phyloP scores from a whole-genome alignment of 805 yeast genomes.

The Yarrowia sp. region DNA sequence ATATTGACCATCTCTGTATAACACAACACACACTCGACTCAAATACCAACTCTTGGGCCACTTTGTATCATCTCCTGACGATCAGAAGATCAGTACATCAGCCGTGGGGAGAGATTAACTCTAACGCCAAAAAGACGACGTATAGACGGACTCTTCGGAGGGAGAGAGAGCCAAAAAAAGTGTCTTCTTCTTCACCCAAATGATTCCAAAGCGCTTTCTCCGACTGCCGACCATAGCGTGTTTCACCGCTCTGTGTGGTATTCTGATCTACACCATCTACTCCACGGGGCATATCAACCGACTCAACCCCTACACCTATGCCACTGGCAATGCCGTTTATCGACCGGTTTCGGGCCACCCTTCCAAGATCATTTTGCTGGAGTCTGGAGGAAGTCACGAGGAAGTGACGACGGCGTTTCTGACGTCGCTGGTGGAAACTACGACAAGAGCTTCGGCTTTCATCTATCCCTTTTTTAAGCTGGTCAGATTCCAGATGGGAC shows the following conservation, averaged over 20 bases:
- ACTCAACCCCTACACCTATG: constrained; percentile 8
- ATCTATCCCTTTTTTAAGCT: constrained; percentile 22
- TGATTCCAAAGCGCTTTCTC: constrained; percentile 15
- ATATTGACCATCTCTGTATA: no score
- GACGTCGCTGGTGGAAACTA: constrained; percentile 2
- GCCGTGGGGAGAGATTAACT: neutral
- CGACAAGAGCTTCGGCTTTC: neutral
- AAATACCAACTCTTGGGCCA: no score
- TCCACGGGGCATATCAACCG: constrained; percentile 3
- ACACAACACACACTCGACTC: no score
- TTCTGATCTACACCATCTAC: neutral
- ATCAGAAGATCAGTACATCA: neutral
- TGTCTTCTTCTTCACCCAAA: neutral
- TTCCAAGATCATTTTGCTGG: constrained; percentile 22
- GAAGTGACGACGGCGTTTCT: constrained; percentile 20
- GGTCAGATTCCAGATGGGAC: constrained; percentile 11
- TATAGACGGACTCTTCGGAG: neutral
- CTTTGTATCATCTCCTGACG: neutral
- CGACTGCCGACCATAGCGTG: neutral
- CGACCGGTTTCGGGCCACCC: neutral
- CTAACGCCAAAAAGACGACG: neutral
- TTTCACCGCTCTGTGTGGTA: neutral
- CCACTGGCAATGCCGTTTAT: neutral
- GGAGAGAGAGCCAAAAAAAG: no score
- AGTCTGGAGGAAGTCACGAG: constrained; percentile 19